Evolutionary conservation across 2,329 filamentous ascomycete genomes (phyloP), one percentile per base, ranked within the genome.

Genomic region (Thelonectria blattea): DNA sequence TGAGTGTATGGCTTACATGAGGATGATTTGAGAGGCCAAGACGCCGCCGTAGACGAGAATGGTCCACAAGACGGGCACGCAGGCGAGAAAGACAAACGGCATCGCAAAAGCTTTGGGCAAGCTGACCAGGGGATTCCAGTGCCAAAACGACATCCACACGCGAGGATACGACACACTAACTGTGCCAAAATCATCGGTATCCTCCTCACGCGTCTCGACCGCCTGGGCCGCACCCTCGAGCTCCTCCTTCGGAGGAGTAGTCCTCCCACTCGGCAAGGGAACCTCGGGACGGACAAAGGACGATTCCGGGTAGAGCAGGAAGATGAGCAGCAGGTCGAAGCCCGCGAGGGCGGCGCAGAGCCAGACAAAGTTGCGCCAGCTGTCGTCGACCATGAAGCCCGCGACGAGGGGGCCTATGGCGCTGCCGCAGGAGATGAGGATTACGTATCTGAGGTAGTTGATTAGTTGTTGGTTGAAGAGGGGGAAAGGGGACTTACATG

Each of bases 351-450:
- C 52, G 6, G 52, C 52, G 20, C 52, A 55, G 1, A 55, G 20
- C 52, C 52, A 55, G 42, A 18, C 20, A 47, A 47, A 55, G 32
- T 55, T 43, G 15, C 52, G 42, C 52, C 52, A 55, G 20, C 20
- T 41, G 20, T 32, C 20, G 32, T 55, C 43, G 11, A 55, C 52
- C 52, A 55, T 48, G 18, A 55, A 55, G 3, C 52, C 52, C 15
- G 18, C 52, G 15, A 55, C 46, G 32, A 55, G 34, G 10, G 52
- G 52, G 5, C 52, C 52, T 6, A 30, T 32, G 5, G 52, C 52
- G 3, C 32, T 27, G 15, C 52, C 52, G 10, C 52, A 41, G 5
- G 52, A 55, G n/a, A 55, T 55, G 11, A 55, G 34, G 11, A 55
- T 37, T 1, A 55, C 52, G 9, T 55, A 55, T 30, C 52, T 55